Percentiles rank a stretch among this genome's conserved stretches.
Conservation (phyloP, 2,329 filamentous ascomycete species). For the Escovopsis sp. region DNA sequence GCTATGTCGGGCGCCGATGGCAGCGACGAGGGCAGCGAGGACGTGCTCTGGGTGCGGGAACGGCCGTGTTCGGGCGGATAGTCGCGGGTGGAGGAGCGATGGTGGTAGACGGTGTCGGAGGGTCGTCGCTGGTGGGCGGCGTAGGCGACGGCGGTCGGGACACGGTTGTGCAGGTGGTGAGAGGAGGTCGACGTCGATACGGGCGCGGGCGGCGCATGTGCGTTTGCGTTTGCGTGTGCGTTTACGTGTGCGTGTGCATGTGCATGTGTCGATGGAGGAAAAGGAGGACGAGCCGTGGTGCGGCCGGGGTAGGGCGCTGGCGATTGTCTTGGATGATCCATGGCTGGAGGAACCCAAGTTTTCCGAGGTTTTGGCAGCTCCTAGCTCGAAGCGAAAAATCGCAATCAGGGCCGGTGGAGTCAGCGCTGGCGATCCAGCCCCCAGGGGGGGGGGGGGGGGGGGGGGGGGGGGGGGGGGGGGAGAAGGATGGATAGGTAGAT, state of each 20-base stretch:
- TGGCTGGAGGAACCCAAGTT: neutral
- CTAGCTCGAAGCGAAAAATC: constrained; percentile 6
- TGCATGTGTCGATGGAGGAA: constrained; percentile 1
- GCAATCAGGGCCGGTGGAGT: neutral
- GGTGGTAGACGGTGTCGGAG: constrained; percentile 29
- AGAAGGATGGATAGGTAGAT: too few species aligned
- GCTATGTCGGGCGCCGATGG: constrained; percentile 21
- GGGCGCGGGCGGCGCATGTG: constrained; percentile 5
- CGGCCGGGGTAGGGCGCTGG: constrained; percentile 6
- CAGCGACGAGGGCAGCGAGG: constrained; percentile 30
- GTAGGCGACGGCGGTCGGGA: constrained; percentile 13
- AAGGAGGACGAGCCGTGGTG: neutral
- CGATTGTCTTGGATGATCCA: constrained; percentile 7
- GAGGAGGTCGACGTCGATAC: constrained; percentile 12
- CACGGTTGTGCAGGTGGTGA: neutral
- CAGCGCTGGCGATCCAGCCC: too few species aligned
- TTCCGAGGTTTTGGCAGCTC: constrained; percentile 6
- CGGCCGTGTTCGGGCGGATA: constrained; percentile 21
- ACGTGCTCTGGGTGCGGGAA: constrained; percentile 28
- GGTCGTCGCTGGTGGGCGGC: constrained; percentile 21
- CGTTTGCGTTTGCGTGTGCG: too few species aligned
- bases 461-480: too few species aligned
- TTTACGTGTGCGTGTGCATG: too few species aligned
- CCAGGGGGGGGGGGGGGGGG: too few species aligned
- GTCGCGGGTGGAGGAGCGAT: constrained; percentile 15